Base-by-base conservation (phyloP, 2,329 filamentous ascomycete species). In the Fusarium sp. region DNA sequence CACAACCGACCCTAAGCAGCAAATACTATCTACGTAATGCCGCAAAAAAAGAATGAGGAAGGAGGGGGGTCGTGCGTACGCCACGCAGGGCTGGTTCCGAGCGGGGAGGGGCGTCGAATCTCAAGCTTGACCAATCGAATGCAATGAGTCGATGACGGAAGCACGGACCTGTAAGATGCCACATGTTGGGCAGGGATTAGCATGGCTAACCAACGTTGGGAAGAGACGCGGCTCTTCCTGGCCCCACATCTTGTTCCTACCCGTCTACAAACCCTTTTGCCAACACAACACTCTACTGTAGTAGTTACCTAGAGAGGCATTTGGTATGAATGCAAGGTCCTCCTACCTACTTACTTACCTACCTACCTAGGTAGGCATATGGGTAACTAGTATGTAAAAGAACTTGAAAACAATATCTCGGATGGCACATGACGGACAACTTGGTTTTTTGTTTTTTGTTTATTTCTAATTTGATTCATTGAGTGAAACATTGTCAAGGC, bases 181-280 rank as follows among this genome's bases (percentile, higher is more conserved):
- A 76, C 74, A 76, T 76, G 74, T 75, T 62, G 63, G 63, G 65
- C 74, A 76, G 68, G 74, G 74, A 72, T 76, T 52, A 46, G 18
- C 35, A n/a, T 36, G 37, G 29, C 27, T 29, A 56, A 58, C 45
- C 18, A 47, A 51, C 45, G 52, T 43, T 47, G 29, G 46, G 15
- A 35, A 35, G 46, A 63, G 39, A 69, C 60, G 70, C 69, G 69
- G 72, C 72, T 75, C 69, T 70, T 71, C 65, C 53, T 72, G 66
- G 58, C 49, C 60, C 62, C 40, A 54, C 53, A 45, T 25, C 45
- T 46, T 27, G 36, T 43, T 20, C 33, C 35, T 43, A 18, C 41
- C 41, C 14, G 29, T 13, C 29, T 31, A 18, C 31, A n/a, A n/a
- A n/a, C n/a, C n/a, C 25, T 65, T 41, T 37, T 37, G n/a, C 36